Evolutionary conservation across 2,329 filamentous ascomycete genomes (phyloP).

Genomic region (Cercospora berteroae): DNA sequence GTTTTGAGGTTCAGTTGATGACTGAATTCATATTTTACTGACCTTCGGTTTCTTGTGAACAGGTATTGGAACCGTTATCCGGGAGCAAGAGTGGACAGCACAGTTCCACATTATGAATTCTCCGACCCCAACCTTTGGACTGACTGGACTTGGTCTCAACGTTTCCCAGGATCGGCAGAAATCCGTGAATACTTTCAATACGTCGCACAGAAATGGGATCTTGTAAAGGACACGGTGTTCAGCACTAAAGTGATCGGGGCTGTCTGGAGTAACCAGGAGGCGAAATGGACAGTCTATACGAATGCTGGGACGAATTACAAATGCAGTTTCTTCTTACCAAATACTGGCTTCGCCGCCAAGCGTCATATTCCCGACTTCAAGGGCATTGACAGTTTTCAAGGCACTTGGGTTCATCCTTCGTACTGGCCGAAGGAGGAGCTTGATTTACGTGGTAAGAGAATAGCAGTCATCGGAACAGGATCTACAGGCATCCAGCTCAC

Average conservation of each 20-base stretch:
- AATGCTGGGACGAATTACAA: not conserved
- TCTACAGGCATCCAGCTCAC: conserved; percentile 42
- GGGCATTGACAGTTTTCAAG: conserved; percentile 39
- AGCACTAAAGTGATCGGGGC: conserved; percentile 55
- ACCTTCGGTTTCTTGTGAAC: no score
- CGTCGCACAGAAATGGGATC: conserved; percentile 53
- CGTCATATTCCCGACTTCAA: conserved; percentile 39
- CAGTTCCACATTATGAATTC: conserved; percentile 46
- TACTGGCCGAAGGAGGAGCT: conserved; percentile 34
- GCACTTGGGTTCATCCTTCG: conserved; percentile 41
- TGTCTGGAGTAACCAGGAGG: conserved; percentile 47
- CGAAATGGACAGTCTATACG: not conserved
- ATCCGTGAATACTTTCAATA: conserved; percentile 60
- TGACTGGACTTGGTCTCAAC: conserved; percentile 53
- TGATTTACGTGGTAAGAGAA: conserved; percentile 31
- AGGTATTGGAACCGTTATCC: conserved; percentile 23
- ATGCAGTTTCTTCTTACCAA: not conserved
- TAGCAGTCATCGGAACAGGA: conserved; percentile 44
- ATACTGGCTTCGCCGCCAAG: conserved; percentile 39
- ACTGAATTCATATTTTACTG: no score
- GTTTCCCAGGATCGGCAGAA: conserved; percentile 34
- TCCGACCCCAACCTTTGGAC: conserved; percentile 46
- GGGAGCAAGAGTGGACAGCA: conserved; percentile 13
- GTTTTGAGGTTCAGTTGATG: no score
- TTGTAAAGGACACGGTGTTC: conserved; percentile 58